Evolutionary conservation across 75 land plant species (phyloP).

Genomic region (Larix kaempferi): DNA sequence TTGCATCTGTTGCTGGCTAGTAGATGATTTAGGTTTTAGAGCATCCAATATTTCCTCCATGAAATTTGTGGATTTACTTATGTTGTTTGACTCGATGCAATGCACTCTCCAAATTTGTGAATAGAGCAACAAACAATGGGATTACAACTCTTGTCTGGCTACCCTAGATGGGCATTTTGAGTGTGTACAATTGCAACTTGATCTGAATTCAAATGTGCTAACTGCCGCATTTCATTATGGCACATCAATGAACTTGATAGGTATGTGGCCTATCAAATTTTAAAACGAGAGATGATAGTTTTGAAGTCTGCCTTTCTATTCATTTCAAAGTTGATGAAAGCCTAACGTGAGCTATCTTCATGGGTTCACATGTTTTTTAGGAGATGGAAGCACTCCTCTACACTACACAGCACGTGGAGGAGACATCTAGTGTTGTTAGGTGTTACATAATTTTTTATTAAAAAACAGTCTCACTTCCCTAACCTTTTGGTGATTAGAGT

Average conservation of each 20-base stretch:
- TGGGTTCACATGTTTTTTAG: constrained; percentile 12
- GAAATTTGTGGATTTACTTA: constrained; percentile 1
- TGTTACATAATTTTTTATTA: neutral
- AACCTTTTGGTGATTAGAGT: neutral
- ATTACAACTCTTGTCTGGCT: too few relatives aligned
- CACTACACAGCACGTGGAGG: constrained; percentile 93
- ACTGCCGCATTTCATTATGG: too few relatives aligned
- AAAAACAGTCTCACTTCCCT: neutral
- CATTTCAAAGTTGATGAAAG: neutral
- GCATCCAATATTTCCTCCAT: neutral
- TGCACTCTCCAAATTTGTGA: too few relatives aligned
- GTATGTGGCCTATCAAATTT: neutral
- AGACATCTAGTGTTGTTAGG: constrained; percentile 83
- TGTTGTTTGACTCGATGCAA: too few relatives aligned
- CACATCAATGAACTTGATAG: too few relatives aligned
- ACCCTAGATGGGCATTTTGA: too few relatives aligned
- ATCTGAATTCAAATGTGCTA: too few relatives aligned
- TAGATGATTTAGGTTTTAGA: neutral
- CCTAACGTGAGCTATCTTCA: neutral
- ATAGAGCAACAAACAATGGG: too few relatives aligned
- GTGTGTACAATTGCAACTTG: too few relatives aligned
- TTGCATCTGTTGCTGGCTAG: constrained; percentile 1
- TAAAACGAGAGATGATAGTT: neutral
- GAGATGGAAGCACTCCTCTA: constrained; percentile 89
- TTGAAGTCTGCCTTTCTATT: constrained; percentile 1